Conservation (phyloP, 2,329 filamentous ascomycete species). For the Rhytidhysteron rufulum region DNA sequence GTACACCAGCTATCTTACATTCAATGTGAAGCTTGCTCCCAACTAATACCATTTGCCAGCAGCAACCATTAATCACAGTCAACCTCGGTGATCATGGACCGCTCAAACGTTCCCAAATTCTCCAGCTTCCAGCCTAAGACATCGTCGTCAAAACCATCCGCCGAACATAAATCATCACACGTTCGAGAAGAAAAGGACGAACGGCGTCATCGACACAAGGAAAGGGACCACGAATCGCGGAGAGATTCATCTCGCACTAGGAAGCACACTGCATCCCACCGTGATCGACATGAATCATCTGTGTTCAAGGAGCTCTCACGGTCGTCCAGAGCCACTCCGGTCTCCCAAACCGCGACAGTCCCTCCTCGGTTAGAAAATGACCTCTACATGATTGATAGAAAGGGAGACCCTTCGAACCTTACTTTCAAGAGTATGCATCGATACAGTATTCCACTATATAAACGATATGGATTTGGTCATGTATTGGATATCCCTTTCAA, state of each 20-base stretch:
- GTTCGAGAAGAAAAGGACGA: too few relatives aligned
- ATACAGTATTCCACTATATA: slow-evolving; percentile 68
- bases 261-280: neutral
- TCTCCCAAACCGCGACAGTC: neutral
- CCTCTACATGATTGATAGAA: slow-evolving; percentile 62
- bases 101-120: slow-evolving; percentile 58
- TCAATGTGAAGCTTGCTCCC: too few relatives aligned
- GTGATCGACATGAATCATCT: neutral
- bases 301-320: neutral
- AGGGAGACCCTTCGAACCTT: slow-evolving; percentile 72
- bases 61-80: too few relatives aligned
- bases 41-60: too few relatives aligned
- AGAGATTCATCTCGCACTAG: neutral
- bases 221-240: neutral
- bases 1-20: too few relatives aligned
- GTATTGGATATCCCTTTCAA: slow-evolving; percentile 63
- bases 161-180: too few relatives aligned
- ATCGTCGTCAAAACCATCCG: slow-evolving; percentile 6
- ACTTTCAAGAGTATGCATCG: slow-evolving; percentile 71
- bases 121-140: slow-evolving; percentile 64
- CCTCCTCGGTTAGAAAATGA: neutral
- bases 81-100: neutral
- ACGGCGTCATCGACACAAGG: neutral
- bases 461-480: slow-evolving; percentile 63
- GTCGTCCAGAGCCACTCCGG: neutral